phyloP scores from a whole-genome alignment of 352 stramenopile species.

The Thalassiosira tumida region DNA sequence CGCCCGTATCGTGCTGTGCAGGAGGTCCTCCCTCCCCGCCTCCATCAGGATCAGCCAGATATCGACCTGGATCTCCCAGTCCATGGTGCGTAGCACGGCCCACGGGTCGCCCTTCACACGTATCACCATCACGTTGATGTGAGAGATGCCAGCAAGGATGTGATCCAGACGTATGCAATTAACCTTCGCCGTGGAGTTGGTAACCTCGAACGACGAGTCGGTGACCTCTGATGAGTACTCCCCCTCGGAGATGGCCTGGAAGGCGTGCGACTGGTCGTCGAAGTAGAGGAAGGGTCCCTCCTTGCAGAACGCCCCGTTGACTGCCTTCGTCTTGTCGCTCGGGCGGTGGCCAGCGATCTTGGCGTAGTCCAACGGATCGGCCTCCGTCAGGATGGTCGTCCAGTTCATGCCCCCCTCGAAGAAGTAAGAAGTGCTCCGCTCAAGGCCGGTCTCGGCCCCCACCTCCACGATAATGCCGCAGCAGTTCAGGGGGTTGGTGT shows the following conservation, averaged over 20 bases:
- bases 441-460: conserved; percentile 70
- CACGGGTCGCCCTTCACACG: conserved; percentile 77
- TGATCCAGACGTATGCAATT: conserved; percentile 73
- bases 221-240: conserved; percentile 67
- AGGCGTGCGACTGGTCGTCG: conserved; percentile 47
- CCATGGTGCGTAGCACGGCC: conserved; percentile 76
- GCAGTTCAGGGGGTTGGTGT: conserved; percentile 81
- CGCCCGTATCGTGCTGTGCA: conserved; percentile 60
- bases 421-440: conserved; percentile 69
- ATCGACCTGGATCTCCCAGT: conserved; percentile 76
- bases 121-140: conserved; percentile 81
- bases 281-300: conserved; percentile 63
- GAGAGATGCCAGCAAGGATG: conserved; percentile 60
- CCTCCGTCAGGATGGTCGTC: conserved; percentile 78
- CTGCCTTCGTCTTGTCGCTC: conserved; percentile 45
- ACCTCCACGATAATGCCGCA: conserved; percentile 81
- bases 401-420: conserved; percentile 83
- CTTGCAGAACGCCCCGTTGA: conserved; percentile 78
- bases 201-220: conserved; percentile 9
- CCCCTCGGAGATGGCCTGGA: conserved; percentile 29
- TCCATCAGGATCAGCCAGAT: conserved; percentile 82
- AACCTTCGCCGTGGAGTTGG: conserved; percentile 49
- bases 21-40: conserved; percentile 44
- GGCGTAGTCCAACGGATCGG: conserved; percentile 64
- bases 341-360: conserved; percentile 63